Evolutionary conservation across 345 rosid species (phyloP).

Genomic region (Eucalyptus sp.): DNA sequence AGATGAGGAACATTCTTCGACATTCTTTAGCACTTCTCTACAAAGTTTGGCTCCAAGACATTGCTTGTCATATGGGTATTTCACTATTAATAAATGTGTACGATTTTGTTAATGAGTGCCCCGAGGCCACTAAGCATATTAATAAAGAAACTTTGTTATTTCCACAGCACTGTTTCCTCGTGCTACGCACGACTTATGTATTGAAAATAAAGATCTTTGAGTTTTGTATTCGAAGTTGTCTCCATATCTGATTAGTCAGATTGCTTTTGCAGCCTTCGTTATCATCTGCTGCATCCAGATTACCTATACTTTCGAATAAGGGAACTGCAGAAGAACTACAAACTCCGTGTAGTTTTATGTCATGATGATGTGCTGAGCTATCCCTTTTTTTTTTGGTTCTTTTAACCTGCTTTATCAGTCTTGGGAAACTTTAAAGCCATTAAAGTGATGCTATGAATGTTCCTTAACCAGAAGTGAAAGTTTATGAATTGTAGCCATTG

Average conservation of each 20-base stretch:
- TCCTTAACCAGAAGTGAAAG: not conserved
- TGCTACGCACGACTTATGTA: not conserved
- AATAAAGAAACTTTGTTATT: not conserved
- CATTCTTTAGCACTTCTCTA: not conserved
- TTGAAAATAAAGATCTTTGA: not conserved
- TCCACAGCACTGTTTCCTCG: not conserved
- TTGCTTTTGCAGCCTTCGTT: constrained; percentile 50
- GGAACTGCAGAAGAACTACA: constrained; percentile 72
- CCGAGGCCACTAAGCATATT: not conserved
- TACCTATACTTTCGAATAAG: constrained; percentile 77
- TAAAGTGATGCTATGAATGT: not conserved
- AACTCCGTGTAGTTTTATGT: constrained; percentile 73
- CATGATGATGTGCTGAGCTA: constrained; percentile 79
- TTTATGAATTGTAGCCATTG: not conserved
- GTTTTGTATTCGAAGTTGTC: not conserved
- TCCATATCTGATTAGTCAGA: not conserved
- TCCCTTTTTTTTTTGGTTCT: not conserved
- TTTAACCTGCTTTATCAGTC: not conserved
- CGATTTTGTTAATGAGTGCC: not conserved
- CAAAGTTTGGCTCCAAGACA: not conserved
- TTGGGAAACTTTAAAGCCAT: constrained; percentile 30
- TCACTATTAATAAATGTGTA: not conserved
- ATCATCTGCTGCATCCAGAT: constrained; percentile 81
- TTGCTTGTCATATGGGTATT: not conserved
- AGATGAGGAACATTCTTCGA: not conserved